Evolutionary conservation across 83 land plant species (phyloP).

Genomic region (Larix sibirica): DNA sequence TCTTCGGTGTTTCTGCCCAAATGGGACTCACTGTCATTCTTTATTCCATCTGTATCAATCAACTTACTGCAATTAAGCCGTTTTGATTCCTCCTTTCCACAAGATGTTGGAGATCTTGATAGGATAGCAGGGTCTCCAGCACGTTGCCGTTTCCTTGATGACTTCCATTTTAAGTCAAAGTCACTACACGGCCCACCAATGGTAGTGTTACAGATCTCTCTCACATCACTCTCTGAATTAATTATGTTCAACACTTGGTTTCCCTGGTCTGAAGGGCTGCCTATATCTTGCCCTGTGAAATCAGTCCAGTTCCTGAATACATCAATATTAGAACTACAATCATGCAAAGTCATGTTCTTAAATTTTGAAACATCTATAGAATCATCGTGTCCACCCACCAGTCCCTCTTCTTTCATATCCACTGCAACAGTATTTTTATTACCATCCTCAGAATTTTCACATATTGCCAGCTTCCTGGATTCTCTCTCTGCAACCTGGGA

Average conservation of each 20-base stretch:
- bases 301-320: neutral
- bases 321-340: neutral
- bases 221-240: neutral
- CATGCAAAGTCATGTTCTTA: conserved; percentile 1
- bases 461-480: conserved; percentile 17
- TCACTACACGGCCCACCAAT: conserved; percentile 25
- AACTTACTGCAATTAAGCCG: conserved; percentile 1
- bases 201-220: conserved; percentile 20
- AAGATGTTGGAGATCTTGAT: conserved; percentile 8
- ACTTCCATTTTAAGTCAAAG: conserved; percentile 44
- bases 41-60: neutral
- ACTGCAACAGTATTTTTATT: conserved; percentile 11
- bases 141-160: conserved; percentile 46
- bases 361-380: neutral
- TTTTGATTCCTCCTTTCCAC: conserved; percentile 16
- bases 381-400: neutral
- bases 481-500: conserved; percentile 1
- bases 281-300: neutral
- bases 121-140: neutral
- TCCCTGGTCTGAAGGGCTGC: neutral
- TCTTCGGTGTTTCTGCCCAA: neutral
- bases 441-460: neutral
- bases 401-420: neutral
- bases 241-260: neutral
- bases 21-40: neutral